These are phyloP conservation scores for Orbilia brochopaga DNA, from an alignment of 2,329 filamentous ascomycete genomes.

Conservation along the genomic window DNA sequence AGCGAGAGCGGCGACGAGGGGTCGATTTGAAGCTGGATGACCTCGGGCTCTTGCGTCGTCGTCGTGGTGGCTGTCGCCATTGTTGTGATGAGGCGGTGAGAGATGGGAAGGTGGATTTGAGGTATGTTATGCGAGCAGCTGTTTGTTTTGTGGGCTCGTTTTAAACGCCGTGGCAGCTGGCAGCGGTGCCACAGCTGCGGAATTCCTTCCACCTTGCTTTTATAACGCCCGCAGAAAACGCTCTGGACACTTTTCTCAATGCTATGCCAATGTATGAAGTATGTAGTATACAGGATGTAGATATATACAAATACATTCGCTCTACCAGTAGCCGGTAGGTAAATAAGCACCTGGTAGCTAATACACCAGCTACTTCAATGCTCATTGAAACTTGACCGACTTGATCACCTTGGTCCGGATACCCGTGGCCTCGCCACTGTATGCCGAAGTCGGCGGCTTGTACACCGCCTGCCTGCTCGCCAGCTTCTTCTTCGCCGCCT, in stretches of 20 bases:
- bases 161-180: not conserved
- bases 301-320: not conserved
- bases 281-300: not conserved
- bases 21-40: constrained; percentile 3
- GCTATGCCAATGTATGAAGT: not conserved
- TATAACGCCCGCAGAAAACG: not conserved
- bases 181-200: not conserved
- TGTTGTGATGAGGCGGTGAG: constrained; percentile 2
- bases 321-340: not conserved
- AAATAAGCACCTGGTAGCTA: no score
- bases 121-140: not conserved
- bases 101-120: no score
- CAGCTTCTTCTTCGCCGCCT: constrained; percentile 97
- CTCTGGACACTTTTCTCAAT: not conserved
- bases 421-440: constrained; percentile 47
- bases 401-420: constrained; percentile 49
- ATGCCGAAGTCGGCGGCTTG: constrained; percentile 62
- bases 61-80: constrained; percentile 24
- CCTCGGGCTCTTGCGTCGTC: constrained; percentile 1
- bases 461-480: constrained; percentile 83
- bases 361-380: no score
- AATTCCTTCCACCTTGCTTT: not conserved
- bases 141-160: constrained; percentile 1
- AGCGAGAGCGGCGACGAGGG: constrained; percentile 1
- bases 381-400: constrained; percentile 43